Conservation (phyloP, 306 rosid genomes). For the Mimosa bimucronata region DNA sequence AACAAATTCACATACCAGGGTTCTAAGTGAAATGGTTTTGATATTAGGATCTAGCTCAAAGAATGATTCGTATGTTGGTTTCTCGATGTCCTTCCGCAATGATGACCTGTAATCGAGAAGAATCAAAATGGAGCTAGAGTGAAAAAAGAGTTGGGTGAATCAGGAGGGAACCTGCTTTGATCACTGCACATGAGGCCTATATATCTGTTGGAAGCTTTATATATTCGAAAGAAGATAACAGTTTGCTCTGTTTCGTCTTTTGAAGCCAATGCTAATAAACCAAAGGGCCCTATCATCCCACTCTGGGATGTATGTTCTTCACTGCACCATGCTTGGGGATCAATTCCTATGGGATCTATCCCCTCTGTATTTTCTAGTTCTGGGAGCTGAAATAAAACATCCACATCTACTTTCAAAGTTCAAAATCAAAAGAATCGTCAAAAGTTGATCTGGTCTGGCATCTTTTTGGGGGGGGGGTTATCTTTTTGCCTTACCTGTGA, state of each 20-base stretch:
- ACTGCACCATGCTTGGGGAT: conserved; percentile 56
- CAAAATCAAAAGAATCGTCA: neutral
- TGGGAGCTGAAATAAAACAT: conserved; percentile 51
- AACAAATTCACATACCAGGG: conserved; percentile 49
- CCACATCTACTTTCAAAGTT: conserved; percentile 56
- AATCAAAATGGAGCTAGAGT: neutral
- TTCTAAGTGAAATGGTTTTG: conserved; percentile 61
- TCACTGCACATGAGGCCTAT: conserved; percentile 76
- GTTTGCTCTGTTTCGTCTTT: conserved; percentile 57
- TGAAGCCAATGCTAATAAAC: conserved; percentile 66
- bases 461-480: too few species aligned
- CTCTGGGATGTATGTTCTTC: conserved; percentile 41
- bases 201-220: conserved; percentile 45
- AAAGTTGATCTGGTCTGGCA: neutral
- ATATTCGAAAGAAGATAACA: conserved; percentile 54
- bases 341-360: conserved; percentile 43
- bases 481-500: conserved; percentile 54
- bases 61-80: conserved; percentile 61
- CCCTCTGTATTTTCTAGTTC: conserved; percentile 48
- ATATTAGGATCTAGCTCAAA: conserved; percentile 47
- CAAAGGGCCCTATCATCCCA: conserved; percentile 65
- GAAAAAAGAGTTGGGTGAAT: neutral
- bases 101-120: conserved; percentile 55
- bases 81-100: conserved; percentile 48
- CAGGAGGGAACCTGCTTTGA: conserved; percentile 58